Percentiles rank a stretch among this genome's conserved stretches.
Conservation (phyloP, 306 rosid species). For the Quercus glauca region DNA sequence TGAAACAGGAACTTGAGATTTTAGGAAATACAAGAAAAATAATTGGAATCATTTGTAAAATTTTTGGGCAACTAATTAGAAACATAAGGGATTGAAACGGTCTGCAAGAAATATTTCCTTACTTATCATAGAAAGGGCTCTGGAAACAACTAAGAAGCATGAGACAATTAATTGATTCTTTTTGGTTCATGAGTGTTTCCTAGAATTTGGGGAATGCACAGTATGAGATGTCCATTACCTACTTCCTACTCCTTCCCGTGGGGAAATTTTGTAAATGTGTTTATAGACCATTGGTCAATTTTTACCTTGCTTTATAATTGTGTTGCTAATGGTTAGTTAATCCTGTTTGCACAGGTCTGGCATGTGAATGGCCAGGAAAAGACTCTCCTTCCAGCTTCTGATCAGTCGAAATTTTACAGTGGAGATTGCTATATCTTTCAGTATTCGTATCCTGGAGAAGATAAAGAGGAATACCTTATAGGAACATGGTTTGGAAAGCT, state of each 20-base stretch:
- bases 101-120: background rate
- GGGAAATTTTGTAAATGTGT: constrained; percentile 9
- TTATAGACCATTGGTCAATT: constrained; percentile 12
- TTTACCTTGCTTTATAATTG: constrained; percentile 12
- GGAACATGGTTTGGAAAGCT: constrained; percentile 92
- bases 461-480: constrained; percentile 77
- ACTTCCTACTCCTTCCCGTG: constrained; percentile 8
- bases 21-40: constrained; percentile 1
- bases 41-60: background rate
- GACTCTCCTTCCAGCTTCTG: constrained; percentile 63
- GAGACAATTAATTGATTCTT: background rate
- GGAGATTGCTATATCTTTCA: constrained; percentile 94
- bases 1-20: constrained; percentile 7
- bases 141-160: background rate
- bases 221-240: constrained; percentile 1
- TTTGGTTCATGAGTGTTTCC: constrained; percentile 18
- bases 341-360: constrained; percentile 73
- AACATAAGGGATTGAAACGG: background rate
- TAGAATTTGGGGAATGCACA: constrained; percentile 15
- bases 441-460: constrained; percentile 92
- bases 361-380: constrained; percentile 81
- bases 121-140: constrained; percentile 7
- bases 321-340: constrained; percentile 28
- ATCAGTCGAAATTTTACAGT: constrained; percentile 83
- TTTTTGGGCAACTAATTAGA: background rate